Conservation (phyloP, 2,329 filamentous ascomycete species). For the Pseudocercospora cruenta region DNA sequence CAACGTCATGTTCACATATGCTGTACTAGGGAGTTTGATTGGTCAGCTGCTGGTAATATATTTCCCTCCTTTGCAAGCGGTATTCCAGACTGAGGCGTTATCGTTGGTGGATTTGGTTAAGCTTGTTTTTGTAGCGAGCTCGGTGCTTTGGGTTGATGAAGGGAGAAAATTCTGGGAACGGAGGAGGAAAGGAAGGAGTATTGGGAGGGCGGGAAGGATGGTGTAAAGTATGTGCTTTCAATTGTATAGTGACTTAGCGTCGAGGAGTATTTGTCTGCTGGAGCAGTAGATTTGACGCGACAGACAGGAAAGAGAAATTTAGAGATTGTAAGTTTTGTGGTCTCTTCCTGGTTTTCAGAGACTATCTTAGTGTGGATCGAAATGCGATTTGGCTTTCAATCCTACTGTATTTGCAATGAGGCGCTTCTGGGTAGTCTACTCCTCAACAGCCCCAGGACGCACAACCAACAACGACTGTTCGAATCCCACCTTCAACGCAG, state of each 20-base stretch:
- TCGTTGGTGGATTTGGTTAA: conserved; percentile 72
- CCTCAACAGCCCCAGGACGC: no score
- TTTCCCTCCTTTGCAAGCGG: conserved; percentile 86
- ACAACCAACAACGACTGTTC: no score
- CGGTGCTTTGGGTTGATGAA: conserved; percentile 95
- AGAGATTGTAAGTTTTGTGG: not conserved
- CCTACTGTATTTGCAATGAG: no score
- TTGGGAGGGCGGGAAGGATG: conserved; percentile 1
- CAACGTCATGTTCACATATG: conserved; percentile 96
- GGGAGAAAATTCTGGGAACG: conserved; percentile 70
- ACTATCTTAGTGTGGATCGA: no score
- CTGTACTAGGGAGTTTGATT: conserved; percentile 79
- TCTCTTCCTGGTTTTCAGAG: no score
- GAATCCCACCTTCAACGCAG: no score
- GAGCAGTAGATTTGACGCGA: not conserved
- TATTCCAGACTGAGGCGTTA: conserved; percentile 94
- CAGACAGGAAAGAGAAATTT: not conserved
- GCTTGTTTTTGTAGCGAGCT: conserved; percentile 76
- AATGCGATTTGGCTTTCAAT: no score
- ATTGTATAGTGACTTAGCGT: not conserved
- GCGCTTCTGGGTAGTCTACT: no score
- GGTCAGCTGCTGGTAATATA: conserved; percentile 94
- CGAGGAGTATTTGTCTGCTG: not conserved
- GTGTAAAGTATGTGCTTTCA: not conserved
- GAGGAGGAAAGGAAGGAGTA: not conserved